These are phyloP conservation scores for Blastosporella zonata DNA, from an alignment of 1,284 basidiomycete species.

Conservation along the genomic window DNA sequence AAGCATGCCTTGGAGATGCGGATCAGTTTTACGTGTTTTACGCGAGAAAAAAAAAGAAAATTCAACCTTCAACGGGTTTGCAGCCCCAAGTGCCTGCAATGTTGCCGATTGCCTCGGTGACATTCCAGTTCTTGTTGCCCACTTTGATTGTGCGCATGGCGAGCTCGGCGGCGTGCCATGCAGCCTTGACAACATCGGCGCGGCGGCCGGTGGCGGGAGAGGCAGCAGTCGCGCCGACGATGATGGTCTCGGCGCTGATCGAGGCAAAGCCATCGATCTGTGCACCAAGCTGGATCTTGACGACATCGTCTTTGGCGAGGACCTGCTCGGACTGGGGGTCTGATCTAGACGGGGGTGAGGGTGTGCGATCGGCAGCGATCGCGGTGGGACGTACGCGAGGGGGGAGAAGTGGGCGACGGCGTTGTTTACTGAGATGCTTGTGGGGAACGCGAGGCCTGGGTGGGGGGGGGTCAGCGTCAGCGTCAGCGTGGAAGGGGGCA, in stretches of 20 bases:
- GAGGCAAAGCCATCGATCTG: conserved; percentile 96
- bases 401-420: conserved; percentile 81
- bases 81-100: conserved; percentile 74
- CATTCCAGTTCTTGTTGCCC: conserved; percentile 92
- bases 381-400: conserved; percentile 56
- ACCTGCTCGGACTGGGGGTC: conserved; percentile 64
- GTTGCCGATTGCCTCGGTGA: conserved; percentile 85
- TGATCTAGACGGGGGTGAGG: conserved; percentile 43
- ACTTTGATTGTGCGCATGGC: conserved; percentile 86
- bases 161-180: conserved; percentile 88
- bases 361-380: conserved; percentile 19
- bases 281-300: conserved; percentile 94
- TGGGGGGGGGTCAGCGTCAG: neutral
- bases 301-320: conserved; percentile 88
- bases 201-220: conserved; percentile 80
- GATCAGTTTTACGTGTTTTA: conserved; percentile 6
- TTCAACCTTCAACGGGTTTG: conserved; percentile 84
- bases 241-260: conserved; percentile 88
- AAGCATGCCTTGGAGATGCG: conserved; percentile 64
- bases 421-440: conserved; percentile 91
- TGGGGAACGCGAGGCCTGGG: conserved; percentile 92
- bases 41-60: neutral
- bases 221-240: conserved; percentile 73
- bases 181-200: conserved; percentile 92
- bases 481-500: conserved; percentile 11